Base-by-base conservation (phyloP, 2,329 filamentous ascomycete genomes). In the Sporothrix luriei region DNA sequence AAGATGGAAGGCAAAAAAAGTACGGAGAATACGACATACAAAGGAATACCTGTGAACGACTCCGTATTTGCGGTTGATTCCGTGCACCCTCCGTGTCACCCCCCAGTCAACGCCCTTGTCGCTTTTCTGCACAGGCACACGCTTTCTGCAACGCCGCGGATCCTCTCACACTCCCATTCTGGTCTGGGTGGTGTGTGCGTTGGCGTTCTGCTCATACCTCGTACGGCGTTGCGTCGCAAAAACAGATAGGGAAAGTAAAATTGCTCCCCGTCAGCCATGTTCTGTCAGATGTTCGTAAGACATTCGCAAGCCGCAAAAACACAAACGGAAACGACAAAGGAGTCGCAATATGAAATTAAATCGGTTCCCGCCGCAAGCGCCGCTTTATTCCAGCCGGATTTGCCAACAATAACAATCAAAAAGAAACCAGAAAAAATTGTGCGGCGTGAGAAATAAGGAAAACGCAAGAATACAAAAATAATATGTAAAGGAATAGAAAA, bases 241-340 rank as follows among this genome's bases (percentile, higher is more conserved):
- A 33, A 7, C 29, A 33, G 33, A 7, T 4, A 19, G 9, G 48
- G 24, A 52, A 19, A 49, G 29, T 19, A 64, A 59, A 40, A 14
- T 21, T 43, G 57, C 38, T 62, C 61, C 24, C 61, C 43, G 43
- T 49, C 61, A 64, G 61, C n/a, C 61, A 24, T 49, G 38, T 16
- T 40, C 40, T 49, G 65, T 67, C 29, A 48, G 66, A 57, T 59
- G 43, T 68, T 29, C 43, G 43, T 68, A 68, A 61, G 43, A 69
- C 40, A 54, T 49, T 64, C 49, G 40, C 43, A 64, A 24, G 61
- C 43, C 43, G 61, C 21, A 49, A 64, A 33, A 33, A 14, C 61
- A 64, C 61, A 19, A 11, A 19, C 38, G 38, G 21, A 61, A 61
- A 61, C n/a, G 14, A 26, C n/a, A 14, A 13, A 43, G 11, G 40